Base-by-base conservation (phyloP, 1,284 basidiomycete species). In the Golubevia pallescens region DNA sequence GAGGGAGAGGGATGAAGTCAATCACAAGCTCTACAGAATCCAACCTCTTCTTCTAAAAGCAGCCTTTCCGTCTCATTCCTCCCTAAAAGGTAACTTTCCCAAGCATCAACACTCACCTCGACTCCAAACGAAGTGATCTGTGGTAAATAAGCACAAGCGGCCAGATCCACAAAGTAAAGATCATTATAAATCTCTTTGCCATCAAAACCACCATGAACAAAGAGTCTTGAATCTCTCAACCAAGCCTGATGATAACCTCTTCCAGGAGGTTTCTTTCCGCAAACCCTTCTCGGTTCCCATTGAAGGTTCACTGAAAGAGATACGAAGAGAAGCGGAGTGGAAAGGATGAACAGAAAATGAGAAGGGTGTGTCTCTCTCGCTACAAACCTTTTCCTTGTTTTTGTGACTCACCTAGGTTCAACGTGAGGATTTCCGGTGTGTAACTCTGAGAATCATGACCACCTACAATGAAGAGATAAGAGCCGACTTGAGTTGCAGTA, bases 401-500 rank as follows among this genome's bases (percentile, higher is more conserved):
- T 34, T 19, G 13, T n/a, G 88, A 32, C 76, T 60, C 74, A 93
- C 93, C 92, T 34, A 96, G 90, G 79, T 96, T 95, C 86, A 95
- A 93, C 4, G 93, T 88, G 13, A 94, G 87, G 7, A 96, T 87
- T 19, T 96, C 93, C 19, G 90, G 90, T 24, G 89, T 90, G 85
- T 96, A 97, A 56, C 90, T 88, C 20, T 88, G 87, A 7, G 92
- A 92, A 75, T 95, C 92, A 86, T 96, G 94, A 0, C 95, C 94
- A 1, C 94, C 95, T 65, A 92, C 89, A 65, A 96, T 89, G 86
- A 95, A 95, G 0, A 97, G 89, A 78, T 94, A 95, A 1, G 93
- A 94, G n/a, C 95, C 95, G 16, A 97, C 92, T 81, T 93, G 93
- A 0, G 93, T 94, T 2, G 93, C 89, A 3, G 92, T 92, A 78